Evolutionary conservation across 2,329 filamentous ascomycete genomes (phyloP), one percentile per base, ranked within the genome.

Genomic region (Aspergillus neoniger): DNA sequence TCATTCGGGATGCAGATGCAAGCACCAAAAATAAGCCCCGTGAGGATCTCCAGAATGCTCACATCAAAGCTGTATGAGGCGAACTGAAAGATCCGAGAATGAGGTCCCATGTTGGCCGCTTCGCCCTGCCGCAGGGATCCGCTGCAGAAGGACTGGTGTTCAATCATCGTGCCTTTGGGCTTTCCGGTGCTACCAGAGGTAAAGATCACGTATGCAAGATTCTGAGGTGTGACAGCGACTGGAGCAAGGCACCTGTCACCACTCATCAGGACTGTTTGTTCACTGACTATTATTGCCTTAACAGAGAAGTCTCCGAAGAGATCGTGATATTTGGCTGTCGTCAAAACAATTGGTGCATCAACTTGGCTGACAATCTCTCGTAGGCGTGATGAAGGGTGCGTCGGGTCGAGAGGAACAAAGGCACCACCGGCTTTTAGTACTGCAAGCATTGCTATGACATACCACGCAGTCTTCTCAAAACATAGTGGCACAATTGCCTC

Each of bases 391-490:
- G 59, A 36, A 14, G 67, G 71, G 43, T 67, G 53, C 15, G 60
- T 61, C 19, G 69, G 63, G 44, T 67, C 70, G 23, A 73, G 59
- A 14, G 63, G 65, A 10, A 70, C 62, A 59, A 68, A 72, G 8
- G 62, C 63, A 28, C 63, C 68, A 9, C 70, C 71, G 7, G 66
- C 56, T 48, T 67, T 69, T 10, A 73, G 25, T 30, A 74, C 67
- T 9, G 64, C 68, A 19, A 72, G 58, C 39, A 72, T 61, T 15
- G 62, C 64, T 23, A 70, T 62, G 28, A 66, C 58, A 17, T 63
- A 63, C 69, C 68, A 72, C 30, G 28, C 58, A 5, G 70, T 70
- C 30, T 69, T 72, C 21, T 67, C 69, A 48, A 70, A 70, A 53
- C 66, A 71, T 1, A 71, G 6, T 1, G 67, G 70, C 10, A 72